Evolutionary conservation across 2,329 filamentous ascomycete genomes (phyloP).

Genomic region (Trichoderma aggressivum): DNA sequence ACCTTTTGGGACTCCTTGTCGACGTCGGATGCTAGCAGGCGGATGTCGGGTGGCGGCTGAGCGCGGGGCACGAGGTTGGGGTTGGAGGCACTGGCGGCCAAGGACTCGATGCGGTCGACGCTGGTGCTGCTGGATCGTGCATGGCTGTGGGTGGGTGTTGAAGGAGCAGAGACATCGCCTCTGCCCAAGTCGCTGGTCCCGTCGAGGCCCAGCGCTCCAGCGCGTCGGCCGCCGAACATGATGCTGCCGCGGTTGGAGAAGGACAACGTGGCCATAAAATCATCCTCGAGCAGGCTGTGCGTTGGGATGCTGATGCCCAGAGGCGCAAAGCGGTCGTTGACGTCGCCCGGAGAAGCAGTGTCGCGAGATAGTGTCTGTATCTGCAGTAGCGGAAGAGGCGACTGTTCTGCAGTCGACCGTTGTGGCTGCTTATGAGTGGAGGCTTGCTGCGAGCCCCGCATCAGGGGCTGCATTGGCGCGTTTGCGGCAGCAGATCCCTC

Average conservation of each 20-base stretch:
- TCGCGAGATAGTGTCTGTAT: conserved; percentile 20
- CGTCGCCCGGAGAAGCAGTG: conserved; percentile 27
- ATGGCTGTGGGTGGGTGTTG: conserved; percentile 8
- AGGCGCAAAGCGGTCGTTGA: conserved; percentile 43
- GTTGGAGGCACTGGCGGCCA: neutral
- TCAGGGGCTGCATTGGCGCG: conserved; percentile 22
- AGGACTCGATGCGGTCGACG: conserved; percentile 12
- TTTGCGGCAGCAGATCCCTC: conserved; percentile 17
- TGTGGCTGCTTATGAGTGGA: conserved; percentile 22
- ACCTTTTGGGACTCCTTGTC: conserved; percentile 65
- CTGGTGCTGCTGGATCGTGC: conserved; percentile 10
- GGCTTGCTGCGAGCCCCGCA: conserved; percentile 26
- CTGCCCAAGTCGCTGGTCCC: conserved; percentile 22
- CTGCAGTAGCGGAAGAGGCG: conserved; percentile 5
- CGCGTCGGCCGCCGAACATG: conserved; percentile 53
- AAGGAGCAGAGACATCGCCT: conserved; percentile 7
- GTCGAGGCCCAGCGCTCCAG: conserved; percentile 13
- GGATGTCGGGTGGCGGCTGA: conserved; percentile 43
- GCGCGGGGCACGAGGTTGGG: neutral
- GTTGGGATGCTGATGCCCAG: conserved; percentile 56
- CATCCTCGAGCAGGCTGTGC: conserved; percentile 55
- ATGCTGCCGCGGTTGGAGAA: conserved; percentile 64
- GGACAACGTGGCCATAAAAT: conserved; percentile 52
- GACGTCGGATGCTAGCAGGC: conserved; percentile 51
- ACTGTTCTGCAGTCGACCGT: neutral